Percentiles rank a stretch among this genome's conserved stretches.
phyloP scores from a whole-genome alignment of 768 basidiomycete species.

The Boletus pseudopeckii region DNA sequence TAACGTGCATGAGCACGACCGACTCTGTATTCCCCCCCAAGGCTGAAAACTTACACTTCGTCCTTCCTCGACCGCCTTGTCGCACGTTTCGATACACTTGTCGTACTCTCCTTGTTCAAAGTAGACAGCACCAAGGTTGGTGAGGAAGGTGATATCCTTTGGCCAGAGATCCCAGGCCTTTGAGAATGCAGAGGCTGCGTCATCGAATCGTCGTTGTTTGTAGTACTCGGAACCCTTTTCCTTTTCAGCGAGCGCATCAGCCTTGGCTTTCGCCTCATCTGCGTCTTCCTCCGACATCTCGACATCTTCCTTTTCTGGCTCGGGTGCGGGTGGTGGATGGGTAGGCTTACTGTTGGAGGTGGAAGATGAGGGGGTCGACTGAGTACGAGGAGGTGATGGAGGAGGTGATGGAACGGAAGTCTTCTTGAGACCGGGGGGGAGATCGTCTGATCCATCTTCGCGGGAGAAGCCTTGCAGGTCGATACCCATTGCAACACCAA shows the following conservation, averaged over 20 bases:
- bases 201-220: constrained; percentile 79
- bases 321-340: constrained; percentile 38
- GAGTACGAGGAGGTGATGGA: constrained; percentile 27
- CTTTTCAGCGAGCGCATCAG: constrained; percentile 77
- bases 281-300: constrained; percentile 64
- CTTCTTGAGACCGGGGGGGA: constrained; percentile 56
- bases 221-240: constrained; percentile 75
- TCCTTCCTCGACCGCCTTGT: constrained; percentile 96
- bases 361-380: constrained; percentile 39
- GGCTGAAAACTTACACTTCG: constrained; percentile 50
- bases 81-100: constrained; percentile 85
- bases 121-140: constrained; percentile 87
- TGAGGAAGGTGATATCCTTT: constrained; percentile 90
- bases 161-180: constrained; percentile 93
- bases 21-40: background rate
- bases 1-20: background rate
- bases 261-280: constrained; percentile 71
- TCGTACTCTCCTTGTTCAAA: constrained; percentile 93
- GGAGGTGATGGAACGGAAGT: constrained; percentile 21
- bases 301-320: constrained; percentile 53
- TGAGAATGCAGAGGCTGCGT: constrained; percentile 71
- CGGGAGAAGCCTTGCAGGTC: constrained; percentile 86
- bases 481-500: constrained; percentile 90
- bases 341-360: constrained; percentile 39
- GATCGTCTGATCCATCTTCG: constrained; percentile 79